A percentile compares a stretch with the other conserved stretches of the same genome.
Evolutionary conservation across 768 basidiomycete genomes (phyloP).

Genomic region (Cubamyces sp.): DNA sequence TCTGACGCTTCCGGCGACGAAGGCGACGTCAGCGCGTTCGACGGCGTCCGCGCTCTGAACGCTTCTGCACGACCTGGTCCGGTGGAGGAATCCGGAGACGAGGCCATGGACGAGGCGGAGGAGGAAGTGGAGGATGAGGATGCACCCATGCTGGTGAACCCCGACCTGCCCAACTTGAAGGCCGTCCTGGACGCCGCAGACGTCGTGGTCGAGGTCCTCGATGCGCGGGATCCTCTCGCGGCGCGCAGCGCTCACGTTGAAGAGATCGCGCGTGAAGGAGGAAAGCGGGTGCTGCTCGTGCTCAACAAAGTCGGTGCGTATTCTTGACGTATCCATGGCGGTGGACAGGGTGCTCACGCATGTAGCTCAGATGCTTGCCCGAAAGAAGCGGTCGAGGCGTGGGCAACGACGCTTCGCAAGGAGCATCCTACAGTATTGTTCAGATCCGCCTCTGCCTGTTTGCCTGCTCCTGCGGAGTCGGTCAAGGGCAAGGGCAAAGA

Average conservation of each 20-base stretch:
- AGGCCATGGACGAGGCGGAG: conserved; percentile 30
- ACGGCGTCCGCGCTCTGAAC: conserved; percentile 49
- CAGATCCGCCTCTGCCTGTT: conserved; percentile 69
- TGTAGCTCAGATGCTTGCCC: conserved; percentile 69
- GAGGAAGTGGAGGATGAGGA: conserved; percentile 51
- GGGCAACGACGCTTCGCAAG: conserved; percentile 64
- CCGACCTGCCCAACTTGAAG: conserved; percentile 60
- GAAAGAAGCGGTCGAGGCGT: conserved; percentile 70
- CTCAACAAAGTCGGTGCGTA: conserved; percentile 86
- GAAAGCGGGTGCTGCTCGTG: conserved; percentile 62
- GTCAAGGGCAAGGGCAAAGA: conserved; percentile 26
- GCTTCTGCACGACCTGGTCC: neutral
- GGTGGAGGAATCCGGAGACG: conserved; percentile 23
- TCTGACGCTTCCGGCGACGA: conserved; percentile 34
- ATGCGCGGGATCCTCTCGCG: conserved; percentile 80
- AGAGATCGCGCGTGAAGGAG: conserved; percentile 46
- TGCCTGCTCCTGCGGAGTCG: conserved; percentile 42
- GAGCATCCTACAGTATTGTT: conserved; percentile 71
- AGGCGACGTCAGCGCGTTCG: conserved; percentile 40
- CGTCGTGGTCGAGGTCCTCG: conserved; percentile 79
- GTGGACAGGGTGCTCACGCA: neutral
- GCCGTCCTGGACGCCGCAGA: conserved; percentile 78
- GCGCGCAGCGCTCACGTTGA: conserved; percentile 71
- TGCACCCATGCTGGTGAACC: conserved; percentile 64
- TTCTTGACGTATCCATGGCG: neutral